A percentile compares a stretch with the other conserved stretches of the same genome.
phyloP scores from a whole-genome alignment of 441 rosid species.

The Eutrema salsugineum region DNA sequence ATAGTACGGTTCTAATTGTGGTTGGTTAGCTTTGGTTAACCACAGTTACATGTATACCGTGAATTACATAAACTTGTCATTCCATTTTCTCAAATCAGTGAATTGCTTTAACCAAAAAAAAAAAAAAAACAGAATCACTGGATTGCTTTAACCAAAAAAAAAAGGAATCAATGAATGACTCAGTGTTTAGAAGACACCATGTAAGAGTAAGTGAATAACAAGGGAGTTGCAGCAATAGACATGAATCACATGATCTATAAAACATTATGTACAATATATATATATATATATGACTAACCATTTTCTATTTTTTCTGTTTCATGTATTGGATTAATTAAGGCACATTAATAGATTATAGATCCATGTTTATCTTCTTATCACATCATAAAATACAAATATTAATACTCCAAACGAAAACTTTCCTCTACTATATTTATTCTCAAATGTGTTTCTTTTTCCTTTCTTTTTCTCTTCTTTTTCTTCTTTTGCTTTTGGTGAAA shows the following conservation, averaged over 20 bases:
- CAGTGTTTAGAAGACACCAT: background rate
- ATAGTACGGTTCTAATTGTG: background rate
- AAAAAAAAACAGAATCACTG: no score
- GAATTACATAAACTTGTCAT: background rate
- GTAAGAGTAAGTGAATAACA: background rate
- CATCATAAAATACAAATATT: background rate
- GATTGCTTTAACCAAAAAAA: no score
- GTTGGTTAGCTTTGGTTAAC: background rate
- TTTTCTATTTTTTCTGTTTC: background rate
- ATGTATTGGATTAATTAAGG: background rate
- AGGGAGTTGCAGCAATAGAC: background rate
- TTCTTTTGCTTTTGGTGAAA: constrained; percentile 31
- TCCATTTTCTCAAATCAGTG: background rate
- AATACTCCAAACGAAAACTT: constrained; percentile 31
- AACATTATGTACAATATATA: background rate
- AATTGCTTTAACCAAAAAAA: no score
- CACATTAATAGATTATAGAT: background rate
- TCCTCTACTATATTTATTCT: constrained; percentile 2
- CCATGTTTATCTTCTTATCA: background rate
- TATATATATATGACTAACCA: background rate
- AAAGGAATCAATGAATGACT: background rate
- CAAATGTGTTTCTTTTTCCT: constrained; percentile 5
- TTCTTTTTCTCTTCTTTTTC: background rate
- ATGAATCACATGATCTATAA: background rate
- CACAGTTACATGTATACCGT: no score